Percentiles rank a stretch among this genome's conserved stretches.
Conservation (phyloP, 768 basidiomycete species). For the Macrolepiota fuliginosa region DNA sequence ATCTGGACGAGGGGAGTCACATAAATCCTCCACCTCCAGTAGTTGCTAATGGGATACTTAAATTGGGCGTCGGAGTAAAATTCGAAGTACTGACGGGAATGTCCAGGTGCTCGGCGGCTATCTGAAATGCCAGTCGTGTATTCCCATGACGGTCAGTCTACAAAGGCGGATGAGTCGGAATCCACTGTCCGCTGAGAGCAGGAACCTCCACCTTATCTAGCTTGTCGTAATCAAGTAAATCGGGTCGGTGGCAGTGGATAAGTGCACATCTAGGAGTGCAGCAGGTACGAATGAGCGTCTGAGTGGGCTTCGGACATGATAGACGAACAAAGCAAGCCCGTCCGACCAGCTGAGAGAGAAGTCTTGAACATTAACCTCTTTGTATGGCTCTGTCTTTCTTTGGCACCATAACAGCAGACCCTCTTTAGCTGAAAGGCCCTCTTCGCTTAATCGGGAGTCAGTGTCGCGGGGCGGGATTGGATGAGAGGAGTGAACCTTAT, state of each 20-base stretch:
- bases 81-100: conserved; percentile 69
- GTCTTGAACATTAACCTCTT: conserved; percentile 90
- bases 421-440: conserved; percentile 98
- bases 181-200: background rate
- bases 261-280: conserved; percentile 75
- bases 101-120: conserved; percentile 85
- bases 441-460: conserved; percentile 60
- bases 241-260: conserved; percentile 96
- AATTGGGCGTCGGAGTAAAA: background rate
- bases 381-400: conserved; percentile 89
- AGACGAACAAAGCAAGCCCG: conserved; percentile 86
- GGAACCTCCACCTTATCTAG: conserved; percentile 67
- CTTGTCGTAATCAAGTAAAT: conserved; percentile 85
- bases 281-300: background rate
- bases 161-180: background rate
- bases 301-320: conserved; percentile 10
- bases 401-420: conserved; percentile 98
- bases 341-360: conserved; percentile 94
- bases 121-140: conserved; percentile 81
- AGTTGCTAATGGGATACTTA: conserved; percentile 59
- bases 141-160: conserved; percentile 79
- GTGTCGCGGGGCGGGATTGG: conserved; percentile 8
- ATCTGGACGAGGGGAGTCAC: conserved; percentile 84
- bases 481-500: conserved; percentile 70
- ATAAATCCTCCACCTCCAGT: conserved; percentile 94